Percentiles rank a stretch among this genome's conserved stretches.
These are phyloP conservation scores for Canavalia ensiformis DNA, from an alignment of 306 rosid species.

Conservation along the genomic window DNA sequence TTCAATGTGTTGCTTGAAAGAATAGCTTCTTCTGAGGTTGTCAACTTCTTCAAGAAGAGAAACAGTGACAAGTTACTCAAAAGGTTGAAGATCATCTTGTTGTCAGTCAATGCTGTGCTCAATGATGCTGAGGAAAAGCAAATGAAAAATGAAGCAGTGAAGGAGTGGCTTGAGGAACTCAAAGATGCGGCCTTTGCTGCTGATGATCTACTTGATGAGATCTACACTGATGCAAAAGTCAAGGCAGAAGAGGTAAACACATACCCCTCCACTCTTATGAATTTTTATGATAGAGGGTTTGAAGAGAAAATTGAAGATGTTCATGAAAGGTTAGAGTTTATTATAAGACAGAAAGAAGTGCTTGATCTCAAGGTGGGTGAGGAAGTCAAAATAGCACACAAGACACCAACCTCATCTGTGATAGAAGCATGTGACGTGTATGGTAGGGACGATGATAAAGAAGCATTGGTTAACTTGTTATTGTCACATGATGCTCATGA, in stretches of 20 bases:
- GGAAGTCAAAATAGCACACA: constrained; percentile 28
- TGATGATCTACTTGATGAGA: constrained; percentile 58
- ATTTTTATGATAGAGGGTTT: constrained; percentile 24
- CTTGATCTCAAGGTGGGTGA: constrained; percentile 39
- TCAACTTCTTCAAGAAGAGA: constrained; percentile 45
- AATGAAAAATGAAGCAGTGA: constrained; percentile 48
- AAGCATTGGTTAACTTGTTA: constrained; percentile 39
- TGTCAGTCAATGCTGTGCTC: constrained; percentile 51
- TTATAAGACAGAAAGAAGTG: constrained; percentile 46
- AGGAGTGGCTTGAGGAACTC: constrained; percentile 62
- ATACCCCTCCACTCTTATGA: neutral
- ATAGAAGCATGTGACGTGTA: constrained; percentile 48
- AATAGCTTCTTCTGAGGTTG: constrained; percentile 49
- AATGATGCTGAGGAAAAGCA: constrained; percentile 63
- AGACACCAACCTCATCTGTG: constrained; percentile 46
- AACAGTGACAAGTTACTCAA: constrained; percentile 47
- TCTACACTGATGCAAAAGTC: constrained; percentile 36
- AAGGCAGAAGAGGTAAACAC: constrained; percentile 25
- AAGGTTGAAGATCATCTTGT: constrained; percentile 51
- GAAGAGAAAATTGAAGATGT: constrained; percentile 40
- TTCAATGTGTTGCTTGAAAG: constrained; percentile 51
- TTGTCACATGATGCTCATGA: constrained; percentile 36
- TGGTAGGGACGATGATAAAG: constrained; percentile 57
- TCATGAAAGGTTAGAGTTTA: constrained; percentile 51
- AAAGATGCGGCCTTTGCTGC: constrained; percentile 51